These are phyloP conservation scores for Blastocystis sp. DNA, from an alignment of 352 stramenopile species.

Conservation along the genomic window DNA sequence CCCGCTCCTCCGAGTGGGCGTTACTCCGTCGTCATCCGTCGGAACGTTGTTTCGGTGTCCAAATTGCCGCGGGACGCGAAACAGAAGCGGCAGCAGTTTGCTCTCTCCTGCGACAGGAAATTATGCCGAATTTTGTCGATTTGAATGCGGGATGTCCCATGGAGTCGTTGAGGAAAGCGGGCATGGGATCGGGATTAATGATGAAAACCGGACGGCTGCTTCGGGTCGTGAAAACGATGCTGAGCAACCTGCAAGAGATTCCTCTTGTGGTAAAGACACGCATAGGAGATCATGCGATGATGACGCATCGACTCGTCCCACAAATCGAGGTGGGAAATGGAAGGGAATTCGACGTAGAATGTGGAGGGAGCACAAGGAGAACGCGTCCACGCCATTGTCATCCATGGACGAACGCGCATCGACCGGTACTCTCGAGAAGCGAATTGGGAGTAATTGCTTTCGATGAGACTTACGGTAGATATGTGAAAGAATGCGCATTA, in stretches of 20 bases:
- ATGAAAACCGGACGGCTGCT: conserved; percentile 76
- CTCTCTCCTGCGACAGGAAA: conserved; percentile 79
- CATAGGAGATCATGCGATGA: conserved; percentile 87
- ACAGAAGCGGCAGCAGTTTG: conserved; percentile 83
- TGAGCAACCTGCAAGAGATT: conserved; percentile 67
- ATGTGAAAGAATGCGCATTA: conserved; percentile 32
- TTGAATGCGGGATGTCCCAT: conserved; percentile 98
- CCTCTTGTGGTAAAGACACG: conserved; percentile 92
- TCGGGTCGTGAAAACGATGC: conserved; percentile 76
- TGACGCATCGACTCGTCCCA: conserved; percentile 63
- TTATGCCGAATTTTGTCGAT: conserved; percentile 93
- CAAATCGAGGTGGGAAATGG: neutral
- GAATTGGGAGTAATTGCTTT: conserved; percentile 84
- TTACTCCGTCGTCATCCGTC: conserved; percentile 84
- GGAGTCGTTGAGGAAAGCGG: conserved; percentile 77
- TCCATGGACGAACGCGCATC: conserved; percentile 86
- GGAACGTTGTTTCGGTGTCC: conserved; percentile 94
- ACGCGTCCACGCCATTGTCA: conserved; percentile 55
- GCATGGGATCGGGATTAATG: conserved; percentile 84
- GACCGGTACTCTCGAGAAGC: conserved; percentile 90
- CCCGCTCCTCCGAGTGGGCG: conserved; percentile 86
- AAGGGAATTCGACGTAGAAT: too few species aligned
- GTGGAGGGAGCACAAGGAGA: conserved; percentile 20
- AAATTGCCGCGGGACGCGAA: conserved; percentile 80
- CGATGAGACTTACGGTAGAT: conserved; percentile 10